Percentiles rank a stretch among this genome's conserved stretches.
Conservation (phyloP, 495 filamentous ascomycete species). For the Symbiotaphrina buchneri region DNA sequence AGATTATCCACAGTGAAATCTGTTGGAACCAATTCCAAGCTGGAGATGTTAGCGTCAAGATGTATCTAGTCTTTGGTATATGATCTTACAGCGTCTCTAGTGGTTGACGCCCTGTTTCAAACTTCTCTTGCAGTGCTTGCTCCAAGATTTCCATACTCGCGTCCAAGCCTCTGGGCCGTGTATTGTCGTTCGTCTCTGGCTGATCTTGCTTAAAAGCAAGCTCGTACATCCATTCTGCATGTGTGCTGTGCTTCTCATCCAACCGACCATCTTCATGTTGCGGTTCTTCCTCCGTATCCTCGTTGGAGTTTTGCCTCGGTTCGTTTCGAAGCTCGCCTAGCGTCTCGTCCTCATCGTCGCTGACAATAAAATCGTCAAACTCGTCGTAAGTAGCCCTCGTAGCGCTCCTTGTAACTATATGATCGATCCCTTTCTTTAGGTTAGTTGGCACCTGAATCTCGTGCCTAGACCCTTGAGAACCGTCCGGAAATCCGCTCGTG, state of each 20-base stretch:
- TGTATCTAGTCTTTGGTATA: too few relatives aligned
- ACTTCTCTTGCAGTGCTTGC: constrained; percentile 1
- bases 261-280: too few relatives aligned
- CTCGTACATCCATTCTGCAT: constrained; percentile 3
- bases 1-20: neutral
- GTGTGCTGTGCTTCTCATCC: too few relatives aligned
- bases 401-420: neutral
- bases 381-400: neutral
- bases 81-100: constrained; percentile 4
- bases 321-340: constrained; percentile 1
- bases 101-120: constrained; percentile 1
- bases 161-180: neutral
- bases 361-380: constrained; percentile 3
- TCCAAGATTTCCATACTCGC: neutral
- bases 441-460: constrained; percentile 1
- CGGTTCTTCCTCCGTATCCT: too few relatives aligned
- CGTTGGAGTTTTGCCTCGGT: too few relatives aligned
- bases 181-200: neutral
- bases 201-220: constrained; percentile 1
- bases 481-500: constrained; percentile 1
- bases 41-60: too few relatives aligned
- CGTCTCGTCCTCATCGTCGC: constrained; percentile 4
- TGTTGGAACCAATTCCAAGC: neutral
- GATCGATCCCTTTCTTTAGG: neutral
- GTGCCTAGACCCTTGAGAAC: neutral